Percentiles rank a stretch among this genome's conserved stretches.
phyloP scores from a whole-genome alignment of 208 protist genomes.

The Novymonas esmeraldas region DNA sequence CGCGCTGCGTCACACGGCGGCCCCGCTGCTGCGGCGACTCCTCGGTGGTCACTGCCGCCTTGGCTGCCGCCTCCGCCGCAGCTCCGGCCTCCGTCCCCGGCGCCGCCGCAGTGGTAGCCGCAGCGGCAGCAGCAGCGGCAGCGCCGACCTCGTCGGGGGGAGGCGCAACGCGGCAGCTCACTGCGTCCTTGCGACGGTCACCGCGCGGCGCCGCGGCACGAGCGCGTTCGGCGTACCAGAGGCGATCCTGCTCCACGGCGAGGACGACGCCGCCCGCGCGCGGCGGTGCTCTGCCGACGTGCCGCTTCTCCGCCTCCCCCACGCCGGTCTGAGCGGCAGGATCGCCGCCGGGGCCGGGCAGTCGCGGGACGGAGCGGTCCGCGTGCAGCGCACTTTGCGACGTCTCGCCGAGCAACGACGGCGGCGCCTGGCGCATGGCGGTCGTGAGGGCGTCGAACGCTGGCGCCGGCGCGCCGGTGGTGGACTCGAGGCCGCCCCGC shows the following conservation, averaged over 20 bases:
- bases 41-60: background rate
- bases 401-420: background rate
- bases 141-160: background rate
- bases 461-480: background rate
- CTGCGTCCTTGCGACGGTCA: constrained; percentile 18
- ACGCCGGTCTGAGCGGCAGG: background rate
- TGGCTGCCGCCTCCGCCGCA: background rate
- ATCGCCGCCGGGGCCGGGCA: background rate
- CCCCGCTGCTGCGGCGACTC: background rate
- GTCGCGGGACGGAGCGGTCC: constrained; percentile 3
- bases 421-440: constrained; percentile 19
- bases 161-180: constrained; percentile 22
- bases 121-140: too few relatives aligned
- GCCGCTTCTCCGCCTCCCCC: constrained; percentile 7
- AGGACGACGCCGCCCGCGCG: constrained; percentile 8
- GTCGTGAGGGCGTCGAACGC: constrained; percentile 24
- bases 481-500: background rate
- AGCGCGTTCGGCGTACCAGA: constrained; percentile 13
- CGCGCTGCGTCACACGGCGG: background rate
- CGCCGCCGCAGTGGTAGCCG: too few relatives aligned
- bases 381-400: background rate
- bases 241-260: constrained; percentile 29
- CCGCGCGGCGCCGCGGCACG: background rate
- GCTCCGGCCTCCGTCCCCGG: background rate
- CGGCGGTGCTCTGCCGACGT: background rate